Evolutionary conservation across 2,329 filamentous ascomycete species (phyloP).

Genomic region (Pezicula carpinea): DNA sequence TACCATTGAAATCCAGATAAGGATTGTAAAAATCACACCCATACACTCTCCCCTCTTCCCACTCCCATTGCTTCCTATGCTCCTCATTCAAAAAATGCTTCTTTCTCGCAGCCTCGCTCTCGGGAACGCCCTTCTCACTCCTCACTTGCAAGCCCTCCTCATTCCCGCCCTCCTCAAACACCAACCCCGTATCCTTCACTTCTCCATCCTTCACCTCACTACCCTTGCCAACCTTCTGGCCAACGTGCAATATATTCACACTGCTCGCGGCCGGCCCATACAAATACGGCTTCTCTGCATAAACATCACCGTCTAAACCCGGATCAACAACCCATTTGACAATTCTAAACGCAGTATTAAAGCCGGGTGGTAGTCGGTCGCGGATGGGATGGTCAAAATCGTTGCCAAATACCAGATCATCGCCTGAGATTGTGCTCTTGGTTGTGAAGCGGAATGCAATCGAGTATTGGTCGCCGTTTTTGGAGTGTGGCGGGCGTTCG

Average conservation of each 20-base stretch:
- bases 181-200: constrained; percentile 15
- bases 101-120: constrained; percentile 41
- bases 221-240: constrained; percentile 30
- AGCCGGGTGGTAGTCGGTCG: constrained; percentile 79
- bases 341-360: constrained; percentile 76
- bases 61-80: constrained; percentile 52
- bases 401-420: constrained; percentile 84
- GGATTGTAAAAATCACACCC: constrained; percentile 80
- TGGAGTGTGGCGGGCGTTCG: constrained; percentile 58
- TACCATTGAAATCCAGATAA: constrained; percentile 80
- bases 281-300: constrained; percentile 79
- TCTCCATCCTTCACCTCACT: constrained; percentile 2
- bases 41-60: constrained; percentile 58
- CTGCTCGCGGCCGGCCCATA: constrained; percentile 78
- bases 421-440: constrained; percentile 36
- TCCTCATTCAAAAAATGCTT: constrained; percentile 55
- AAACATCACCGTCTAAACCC: constrained; percentile 82
- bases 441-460: constrained; percentile 76
- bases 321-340: constrained; percentile 91
- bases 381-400: constrained; percentile 91
- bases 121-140: constrained; percentile 35
- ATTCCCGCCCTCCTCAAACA: constrained; percentile 34
- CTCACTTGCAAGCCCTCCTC: constrained; percentile 38
- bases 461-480: constrained; percentile 73
- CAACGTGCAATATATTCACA: constrained; percentile 73